Evolutionary conservation across 192 early-diverging fungal genomes (phyloP).

Genomic region (Dispira simplex): DNA sequence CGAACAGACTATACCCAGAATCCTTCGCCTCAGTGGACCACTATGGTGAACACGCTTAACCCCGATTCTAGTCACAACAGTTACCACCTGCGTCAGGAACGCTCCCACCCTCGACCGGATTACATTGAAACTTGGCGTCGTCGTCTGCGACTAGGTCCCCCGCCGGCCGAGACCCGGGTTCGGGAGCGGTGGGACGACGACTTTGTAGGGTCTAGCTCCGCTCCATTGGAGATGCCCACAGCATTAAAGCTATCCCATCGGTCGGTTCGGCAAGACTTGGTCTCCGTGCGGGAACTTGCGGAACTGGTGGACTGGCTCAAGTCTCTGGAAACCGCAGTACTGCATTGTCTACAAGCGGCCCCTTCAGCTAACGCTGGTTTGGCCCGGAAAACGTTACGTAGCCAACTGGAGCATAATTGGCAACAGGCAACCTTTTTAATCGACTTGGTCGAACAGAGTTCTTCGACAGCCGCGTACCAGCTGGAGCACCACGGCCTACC

Average conservation of each 20-base stretch:
- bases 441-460: not conserved
- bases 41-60: too few species aligned
- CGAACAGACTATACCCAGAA: too few species aligned
- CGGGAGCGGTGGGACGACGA: conserved; percentile 2
- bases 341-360: not conserved
- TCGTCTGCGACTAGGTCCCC: too few species aligned
- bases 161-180: not conserved
- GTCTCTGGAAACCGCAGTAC: not conserved
- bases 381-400: not conserved
- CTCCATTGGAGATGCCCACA: not conserved
- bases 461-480: too few species aligned
- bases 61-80: not conserved
- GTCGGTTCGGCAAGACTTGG: not conserved
- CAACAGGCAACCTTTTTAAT: not conserved
- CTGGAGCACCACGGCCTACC: too few species aligned
- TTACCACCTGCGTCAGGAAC: not conserved
- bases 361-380: not conserved
- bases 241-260: not conserved
- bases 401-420: conserved; percentile 1
- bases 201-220: not conserved
- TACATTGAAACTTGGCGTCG: too few species aligned
- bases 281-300: not conserved
- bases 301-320: not conserved
- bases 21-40: too few species aligned
- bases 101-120: not conserved